Evolutionary conservation across 129 eudicot genomes (phyloP), one percentile per base, ranked within the genome.

Genomic region (Apium graveolens): DNA sequence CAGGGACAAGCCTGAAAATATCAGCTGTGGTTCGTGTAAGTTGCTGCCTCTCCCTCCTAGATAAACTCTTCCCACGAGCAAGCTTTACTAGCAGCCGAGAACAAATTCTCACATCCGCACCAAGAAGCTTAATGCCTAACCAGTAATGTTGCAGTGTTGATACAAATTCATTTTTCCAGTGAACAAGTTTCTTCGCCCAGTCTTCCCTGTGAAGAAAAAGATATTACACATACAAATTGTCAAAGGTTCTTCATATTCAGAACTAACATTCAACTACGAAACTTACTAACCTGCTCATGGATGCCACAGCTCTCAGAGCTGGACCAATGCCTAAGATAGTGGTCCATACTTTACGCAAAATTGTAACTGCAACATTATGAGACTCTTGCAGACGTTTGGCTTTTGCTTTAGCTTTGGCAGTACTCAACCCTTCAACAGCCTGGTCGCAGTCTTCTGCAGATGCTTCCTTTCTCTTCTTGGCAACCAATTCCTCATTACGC

Each of bases 11-110:
- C 82, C 99, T 85, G 82, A 96, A 96, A 65, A 96, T 96, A 82
- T 96, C 97, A 24, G 99, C 99, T 14, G 99, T 96, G 81, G 99
- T 96, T 31, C 99, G 84, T 32, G 97, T 96, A 42, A 96, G 92
- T 74, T 96, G 99, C 78, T 96, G 99, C 79, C 99, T 90, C 85
- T 96, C 97, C 84, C 99, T 92, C 83, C 99, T 89, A 42, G 97
- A 89, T 20, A 96, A 90, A 83, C 87, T 89, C 88, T 89, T 96
- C 84, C 99, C 99, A 75, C 85, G 82, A 82, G 97, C 97, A 85
- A 92, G 97, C 86, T 96, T 96, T 38, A 86, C 80, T 84, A 96
- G 89, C 82, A 92, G 83, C 84, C 96, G 89, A 34, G 86, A 89
- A 84, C 97, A 82, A 82, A 96, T 96, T 84, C 96, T 92, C 80